These are phyloP conservation scores for Berkeleyomyces rouxiae DNA, from an alignment of 2,329 filamentous ascomycete genomes.

Conservation along the genomic window DNA sequence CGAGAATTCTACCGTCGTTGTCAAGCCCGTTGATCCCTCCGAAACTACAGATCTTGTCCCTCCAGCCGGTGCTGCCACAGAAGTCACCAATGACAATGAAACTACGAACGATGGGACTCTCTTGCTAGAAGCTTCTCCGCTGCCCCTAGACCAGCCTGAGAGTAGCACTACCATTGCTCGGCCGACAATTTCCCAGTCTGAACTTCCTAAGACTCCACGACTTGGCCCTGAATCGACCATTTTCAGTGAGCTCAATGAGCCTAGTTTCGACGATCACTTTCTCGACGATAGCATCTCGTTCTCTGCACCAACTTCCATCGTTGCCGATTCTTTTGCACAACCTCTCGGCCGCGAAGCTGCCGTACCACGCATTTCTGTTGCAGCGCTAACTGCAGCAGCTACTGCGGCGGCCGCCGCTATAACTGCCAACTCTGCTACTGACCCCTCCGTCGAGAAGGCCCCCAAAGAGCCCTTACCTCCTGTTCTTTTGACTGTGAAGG, in stretches of 20 bases:
- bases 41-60: neutral
- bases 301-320: slow-evolving; percentile 12
- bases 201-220: slow-evolving; percentile 9
- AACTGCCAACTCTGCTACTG: neutral
- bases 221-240: slow-evolving; percentile 11
- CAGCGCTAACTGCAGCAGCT: neutral
- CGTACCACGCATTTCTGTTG: neutral
- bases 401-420: neutral
- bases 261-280: slow-evolving; percentile 9
- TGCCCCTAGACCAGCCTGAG: neutral
- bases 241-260: slow-evolving; percentile 9
- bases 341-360: neutral
- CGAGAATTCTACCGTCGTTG: neutral
- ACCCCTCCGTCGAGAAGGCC: neutral
- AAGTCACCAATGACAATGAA: neutral
- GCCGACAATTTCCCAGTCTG: neutral
- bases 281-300: slow-evolving; percentile 9
- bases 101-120: neutral
- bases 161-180: neutral
- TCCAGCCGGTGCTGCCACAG: neutral
- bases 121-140: neutral
- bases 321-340: slow-evolving; percentile 7
- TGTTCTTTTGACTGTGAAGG: slow-evolving; percentile 10
- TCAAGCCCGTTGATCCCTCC: neutral
- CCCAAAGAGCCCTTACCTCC: neutral